Conservation (phyloP, 1,284 basidiomycete genomes). For the Cystobasidium pallidum region DNA sequence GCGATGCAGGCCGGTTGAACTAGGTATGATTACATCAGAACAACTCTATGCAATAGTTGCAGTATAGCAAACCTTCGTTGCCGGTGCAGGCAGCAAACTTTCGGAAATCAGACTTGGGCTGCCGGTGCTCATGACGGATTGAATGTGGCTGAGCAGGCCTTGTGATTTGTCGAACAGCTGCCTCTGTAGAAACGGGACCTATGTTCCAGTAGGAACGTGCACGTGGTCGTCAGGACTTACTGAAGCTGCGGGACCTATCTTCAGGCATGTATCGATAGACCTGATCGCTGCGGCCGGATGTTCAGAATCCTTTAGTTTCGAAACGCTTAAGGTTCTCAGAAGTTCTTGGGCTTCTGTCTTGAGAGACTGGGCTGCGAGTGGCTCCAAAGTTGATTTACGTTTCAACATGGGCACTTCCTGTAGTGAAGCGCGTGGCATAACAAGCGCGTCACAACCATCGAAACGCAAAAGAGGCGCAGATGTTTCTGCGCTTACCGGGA, state of each 20-base stretch:
- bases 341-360: conserved; percentile 7
- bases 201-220: too few species aligned
- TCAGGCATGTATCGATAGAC: conserved; percentile 17
- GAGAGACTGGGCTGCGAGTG: neutral
- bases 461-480: neutral
- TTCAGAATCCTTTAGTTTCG: neutral
- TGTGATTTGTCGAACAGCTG: neutral
- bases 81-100: neutral
- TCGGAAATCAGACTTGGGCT: neutral
- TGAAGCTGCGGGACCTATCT: conserved; percentile 17
- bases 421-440: conserved; percentile 1
- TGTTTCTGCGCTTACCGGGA: too few species aligned
- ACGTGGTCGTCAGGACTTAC: neutral
- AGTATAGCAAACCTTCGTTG: neutral
- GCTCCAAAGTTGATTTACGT: conserved; percentile 24
- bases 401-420: neutral
- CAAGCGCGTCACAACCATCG: conserved; percentile 3
- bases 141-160: neutral
- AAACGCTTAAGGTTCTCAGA: neutral
- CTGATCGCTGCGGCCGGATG: neutral
- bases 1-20: neutral
- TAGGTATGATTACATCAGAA: neutral
- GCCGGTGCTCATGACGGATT: neutral
- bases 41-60: neutral
- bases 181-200: neutral